Conservation (phyloP, 2,329 filamentous ascomycete species). For the Epichloe uncinata region DNA sequence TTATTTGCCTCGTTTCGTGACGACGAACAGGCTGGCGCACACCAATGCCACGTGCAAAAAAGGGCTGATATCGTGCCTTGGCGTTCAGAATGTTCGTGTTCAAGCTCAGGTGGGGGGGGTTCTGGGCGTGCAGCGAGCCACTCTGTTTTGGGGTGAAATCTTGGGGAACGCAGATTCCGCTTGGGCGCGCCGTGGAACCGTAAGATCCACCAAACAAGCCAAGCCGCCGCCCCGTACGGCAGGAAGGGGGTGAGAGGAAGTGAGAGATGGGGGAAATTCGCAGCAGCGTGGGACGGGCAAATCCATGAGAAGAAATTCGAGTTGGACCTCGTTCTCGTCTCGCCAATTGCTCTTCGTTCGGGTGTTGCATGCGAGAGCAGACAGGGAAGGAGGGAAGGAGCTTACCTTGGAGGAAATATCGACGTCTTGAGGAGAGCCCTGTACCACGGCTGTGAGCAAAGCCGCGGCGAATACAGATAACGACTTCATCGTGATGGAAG, state of each 20-base stretch:
- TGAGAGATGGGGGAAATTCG: too few relatives aligned
- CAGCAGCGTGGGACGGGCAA: too few relatives aligned
- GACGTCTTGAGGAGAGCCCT: conserved; percentile 8
- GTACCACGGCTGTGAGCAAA: conserved; percentile 17
- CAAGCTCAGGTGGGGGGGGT: neutral
- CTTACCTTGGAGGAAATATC: conserved; percentile 2
- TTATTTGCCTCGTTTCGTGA: neutral
- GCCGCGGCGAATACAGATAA: conserved; percentile 18
- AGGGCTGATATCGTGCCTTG: neutral
- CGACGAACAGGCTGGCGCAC: neutral
- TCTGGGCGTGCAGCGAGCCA: neutral
- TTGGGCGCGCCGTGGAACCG: neutral
- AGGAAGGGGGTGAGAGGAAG: too few relatives aligned
- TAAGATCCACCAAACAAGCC: neutral
- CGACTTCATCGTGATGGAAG: conserved; percentile 20
- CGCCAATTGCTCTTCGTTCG: neutral
- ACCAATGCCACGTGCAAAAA: neutral
- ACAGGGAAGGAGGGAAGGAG: neutral
- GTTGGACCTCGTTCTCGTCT: neutral
- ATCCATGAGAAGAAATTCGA: too few relatives aligned
- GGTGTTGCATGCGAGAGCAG: neutral
- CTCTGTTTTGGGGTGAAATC: neutral
- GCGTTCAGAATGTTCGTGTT: neutral
- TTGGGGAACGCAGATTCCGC: neutral
- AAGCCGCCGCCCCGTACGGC: neutral